Evolutionary conservation across 1,139 yeast genomes (phyloP).

Genomic region (Candida labiduridarum): DNA sequence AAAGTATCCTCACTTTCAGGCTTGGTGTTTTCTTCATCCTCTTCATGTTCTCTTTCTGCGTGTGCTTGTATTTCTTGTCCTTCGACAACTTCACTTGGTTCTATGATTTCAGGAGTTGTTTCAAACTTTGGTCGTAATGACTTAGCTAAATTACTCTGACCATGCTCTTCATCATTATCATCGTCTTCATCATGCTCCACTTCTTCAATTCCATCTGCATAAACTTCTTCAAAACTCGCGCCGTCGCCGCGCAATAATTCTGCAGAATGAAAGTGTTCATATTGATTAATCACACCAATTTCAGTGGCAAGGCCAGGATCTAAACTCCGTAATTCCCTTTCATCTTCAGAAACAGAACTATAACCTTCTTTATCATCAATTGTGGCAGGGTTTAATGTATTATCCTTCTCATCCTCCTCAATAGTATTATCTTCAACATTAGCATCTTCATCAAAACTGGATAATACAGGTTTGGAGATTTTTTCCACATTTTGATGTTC

Average conservation of each 20-base stretch:
- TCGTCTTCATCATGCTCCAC: neutral
- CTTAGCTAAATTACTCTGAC: conserved; percentile 20
- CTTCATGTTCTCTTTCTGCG: neutral
- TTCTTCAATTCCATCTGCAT: conserved; percentile 13
- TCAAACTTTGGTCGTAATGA: conserved; percentile 38
- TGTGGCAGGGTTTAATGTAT: neutral
- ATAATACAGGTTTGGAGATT: conserved; percentile 10
- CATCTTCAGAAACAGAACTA: conserved; percentile 8
- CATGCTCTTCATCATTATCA: neutral
- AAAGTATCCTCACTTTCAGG: conserved; percentile 18
- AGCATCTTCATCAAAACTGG: conserved; percentile 6
- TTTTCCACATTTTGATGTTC: neutral
- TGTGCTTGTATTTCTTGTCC: neutral
- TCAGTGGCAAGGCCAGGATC: conserved; percentile 19
- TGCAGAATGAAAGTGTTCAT: conserved; percentile 18
- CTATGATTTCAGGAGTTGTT: conserved; percentile 31
- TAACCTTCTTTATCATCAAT: conserved; percentile 1
- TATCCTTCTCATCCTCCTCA: conserved; percentile 5
- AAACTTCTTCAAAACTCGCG: neutral
- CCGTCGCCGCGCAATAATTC: conserved; percentile 16
- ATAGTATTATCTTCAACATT: conserved; percentile 6
- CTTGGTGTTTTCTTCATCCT: neutral
- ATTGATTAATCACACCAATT: conserved; percentile 26
- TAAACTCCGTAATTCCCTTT: conserved; percentile 10
- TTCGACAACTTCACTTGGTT: conserved; percentile 12